Evolutionary conservation across 257 asterid genomes (phyloP).

Genomic region (Avicennia marina): DNA sequence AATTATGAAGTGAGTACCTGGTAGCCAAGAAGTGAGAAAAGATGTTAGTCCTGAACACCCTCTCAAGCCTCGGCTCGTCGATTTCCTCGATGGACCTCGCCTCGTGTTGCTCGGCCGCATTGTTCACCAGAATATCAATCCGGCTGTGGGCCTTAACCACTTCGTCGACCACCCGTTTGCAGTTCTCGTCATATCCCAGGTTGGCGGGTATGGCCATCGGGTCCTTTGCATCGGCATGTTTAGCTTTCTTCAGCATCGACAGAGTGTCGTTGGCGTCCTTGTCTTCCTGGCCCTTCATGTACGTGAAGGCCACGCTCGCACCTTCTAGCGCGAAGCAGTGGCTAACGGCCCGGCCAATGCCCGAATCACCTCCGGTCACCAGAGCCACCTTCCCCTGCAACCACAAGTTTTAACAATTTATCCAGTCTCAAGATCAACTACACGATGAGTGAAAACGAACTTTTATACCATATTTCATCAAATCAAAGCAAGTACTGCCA

Average conservation of each 20-base stretch:
- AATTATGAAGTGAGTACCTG: constrained; percentile 24
- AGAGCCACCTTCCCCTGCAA: constrained; percentile 64
- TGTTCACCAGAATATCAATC: constrained; percentile 61
- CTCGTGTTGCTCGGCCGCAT: constrained; percentile 72
- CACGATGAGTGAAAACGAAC: no score
- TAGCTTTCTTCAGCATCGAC: constrained; percentile 37
- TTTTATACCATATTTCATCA: no score
- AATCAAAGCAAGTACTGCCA: no score
- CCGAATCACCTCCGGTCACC: constrained; percentile 76
- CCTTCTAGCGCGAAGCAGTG: constrained; percentile 63
- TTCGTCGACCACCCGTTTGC: constrained; percentile 53
- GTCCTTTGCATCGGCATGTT: constrained; percentile 41
- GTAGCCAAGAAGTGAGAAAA: constrained; percentile 43
- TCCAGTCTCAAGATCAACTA: background rate
- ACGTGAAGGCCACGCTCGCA: constrained; percentile 71
- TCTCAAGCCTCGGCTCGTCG: constrained; percentile 54
- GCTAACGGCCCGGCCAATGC: constrained; percentile 70
- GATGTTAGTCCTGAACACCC: constrained; percentile 69
- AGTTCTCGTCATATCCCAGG: constrained; percentile 63
- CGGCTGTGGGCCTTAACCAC: constrained; percentile 47
- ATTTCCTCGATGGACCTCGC: constrained; percentile 49
- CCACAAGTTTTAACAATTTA: background rate
- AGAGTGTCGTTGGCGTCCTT: constrained; percentile 60
- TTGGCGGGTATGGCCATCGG: constrained; percentile 59
- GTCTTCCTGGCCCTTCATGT: constrained; percentile 67